A percentile compares a stretch with the other conserved stretches of the same genome.
Evolutionary conservation across 1,139 yeast genomes (phyloP).

Genomic region (Sugiyamaella grinbergsii): DNA sequence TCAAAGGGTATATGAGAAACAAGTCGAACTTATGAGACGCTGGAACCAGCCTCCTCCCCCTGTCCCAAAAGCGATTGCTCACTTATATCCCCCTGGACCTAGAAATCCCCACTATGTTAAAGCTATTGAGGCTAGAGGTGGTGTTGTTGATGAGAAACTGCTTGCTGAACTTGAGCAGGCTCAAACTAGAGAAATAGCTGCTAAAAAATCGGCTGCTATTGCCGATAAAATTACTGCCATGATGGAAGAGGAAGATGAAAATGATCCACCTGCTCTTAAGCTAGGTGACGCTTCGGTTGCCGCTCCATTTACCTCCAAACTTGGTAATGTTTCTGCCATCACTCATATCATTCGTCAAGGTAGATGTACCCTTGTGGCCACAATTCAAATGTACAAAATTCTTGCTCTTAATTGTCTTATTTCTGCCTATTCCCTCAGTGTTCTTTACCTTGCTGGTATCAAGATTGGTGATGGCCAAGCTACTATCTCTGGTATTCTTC

Average conservation of each 20-base stretch:
- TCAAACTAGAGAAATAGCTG: constrained; percentile 39
- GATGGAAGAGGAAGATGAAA: constrained; percentile 69
- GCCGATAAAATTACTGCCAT: constrained; percentile 76
- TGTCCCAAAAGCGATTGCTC: constrained; percentile 85
- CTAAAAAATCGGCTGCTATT: constrained; percentile 54
- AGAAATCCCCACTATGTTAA: constrained; percentile 82
- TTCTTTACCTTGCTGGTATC: constrained; percentile 93
- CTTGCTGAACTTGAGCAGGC: constrained; percentile 59
- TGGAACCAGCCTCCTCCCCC: constrained; percentile 78
- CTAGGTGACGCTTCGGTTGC: constrained; percentile 99
- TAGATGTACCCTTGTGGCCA: constrained; percentile 95
- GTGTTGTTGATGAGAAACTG: constrained; percentile 53
- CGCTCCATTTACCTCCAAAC: constrained; percentile 96
- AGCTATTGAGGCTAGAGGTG: constrained; percentile 83
- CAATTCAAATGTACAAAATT: constrained; percentile 98
- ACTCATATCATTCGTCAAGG: constrained; percentile 97
- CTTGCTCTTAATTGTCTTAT: constrained; percentile 95
- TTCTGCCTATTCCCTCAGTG: constrained; percentile 93
- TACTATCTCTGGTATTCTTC: constrained; percentile 84
- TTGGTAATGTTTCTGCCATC: constrained; percentile 89
- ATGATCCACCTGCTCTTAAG: constrained; percentile 89
- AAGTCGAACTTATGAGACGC: constrained; percentile 69
- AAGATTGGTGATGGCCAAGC: constrained; percentile 98
- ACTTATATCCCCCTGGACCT: constrained; percentile 95
- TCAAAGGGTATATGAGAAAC: constrained; percentile 78